These are phyloP conservation scores for Cinnamomum micranthum DNA, from an alignment of 164 flowering plant species.

Conservation along the genomic window DNA sequence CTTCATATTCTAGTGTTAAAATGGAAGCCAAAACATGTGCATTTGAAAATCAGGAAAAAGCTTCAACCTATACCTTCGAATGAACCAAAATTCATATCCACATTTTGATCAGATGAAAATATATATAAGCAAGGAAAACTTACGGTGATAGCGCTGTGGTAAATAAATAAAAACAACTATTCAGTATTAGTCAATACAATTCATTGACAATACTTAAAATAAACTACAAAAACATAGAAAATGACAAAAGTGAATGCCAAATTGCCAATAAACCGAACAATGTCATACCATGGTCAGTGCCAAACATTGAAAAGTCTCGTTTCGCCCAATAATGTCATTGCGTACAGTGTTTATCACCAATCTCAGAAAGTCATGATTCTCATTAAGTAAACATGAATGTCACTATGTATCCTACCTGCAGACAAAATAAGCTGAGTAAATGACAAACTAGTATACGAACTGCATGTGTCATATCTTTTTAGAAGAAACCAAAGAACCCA, in stretches of 20 bases:
- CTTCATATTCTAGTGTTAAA: too few relatives aligned
- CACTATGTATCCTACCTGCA: conserved; percentile 99
- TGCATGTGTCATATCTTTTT: too few relatives aligned
- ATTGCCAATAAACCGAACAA: neutral
- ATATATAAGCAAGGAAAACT: too few relatives aligned
- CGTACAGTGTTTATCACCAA: conserved; percentile 94
- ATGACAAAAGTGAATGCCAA: neutral
- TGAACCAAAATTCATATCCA: too few relatives aligned
- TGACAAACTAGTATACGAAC: neutral
- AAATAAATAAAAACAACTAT: too few relatives aligned
- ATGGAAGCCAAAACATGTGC: too few relatives aligned
- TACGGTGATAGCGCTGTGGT: too few relatives aligned
- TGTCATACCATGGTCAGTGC: conserved; percentile 89
- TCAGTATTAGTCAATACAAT: neutral
- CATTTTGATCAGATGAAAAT: too few relatives aligned
- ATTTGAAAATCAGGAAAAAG: too few relatives aligned
- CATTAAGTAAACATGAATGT: conserved; percentile 89
- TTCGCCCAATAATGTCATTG: conserved; percentile 97
- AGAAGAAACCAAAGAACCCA: too few relatives aligned
- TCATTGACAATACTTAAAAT: neutral
- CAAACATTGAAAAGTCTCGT: conserved; percentile 98
- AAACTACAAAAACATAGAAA: neutral
- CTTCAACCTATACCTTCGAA: too few relatives aligned
- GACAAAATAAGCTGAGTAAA: neutral
- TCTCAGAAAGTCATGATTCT: conserved; percentile 95